Evolutionary conservation across 2,329 filamentous ascomycete genomes (phyloP).

Genomic region (Talaromyces amestolkiae): DNA sequence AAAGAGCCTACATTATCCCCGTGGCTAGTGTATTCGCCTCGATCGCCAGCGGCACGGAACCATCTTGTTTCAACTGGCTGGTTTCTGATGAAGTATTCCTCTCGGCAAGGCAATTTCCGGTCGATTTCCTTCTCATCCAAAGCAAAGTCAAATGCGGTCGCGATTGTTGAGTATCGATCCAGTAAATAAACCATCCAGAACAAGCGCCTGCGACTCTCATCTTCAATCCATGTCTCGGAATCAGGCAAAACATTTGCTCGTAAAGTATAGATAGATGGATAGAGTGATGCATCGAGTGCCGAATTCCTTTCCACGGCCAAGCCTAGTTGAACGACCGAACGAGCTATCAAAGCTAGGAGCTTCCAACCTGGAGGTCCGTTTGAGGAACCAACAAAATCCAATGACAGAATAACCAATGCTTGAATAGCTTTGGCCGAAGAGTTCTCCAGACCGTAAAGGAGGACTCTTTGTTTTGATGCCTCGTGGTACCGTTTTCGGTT

Average conservation of each 20-base stretch:
- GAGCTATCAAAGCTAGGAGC: slow-evolving; percentile 80
- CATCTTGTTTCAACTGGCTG: slow-evolving; percentile 79
- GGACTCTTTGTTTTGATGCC: slow-evolving; percentile 77
- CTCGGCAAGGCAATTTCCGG: slow-evolving; percentile 78
- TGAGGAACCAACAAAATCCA: slow-evolving; percentile 80
- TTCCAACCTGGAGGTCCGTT: slow-evolving; percentile 94
- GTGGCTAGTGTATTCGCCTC: slow-evolving; percentile 63
- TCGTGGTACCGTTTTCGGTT: slow-evolving; percentile 73
- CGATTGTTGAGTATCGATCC: slow-evolving; percentile 84
- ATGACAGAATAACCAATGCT: slow-evolving; percentile 78
- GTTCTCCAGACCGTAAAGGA: slow-evolving; percentile 84
- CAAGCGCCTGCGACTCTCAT: slow-evolving; percentile 76
- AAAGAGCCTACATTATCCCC: slow-evolving; percentile 84
- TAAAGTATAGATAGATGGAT: slow-evolving; percentile 84
- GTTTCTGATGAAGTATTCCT: slow-evolving; percentile 82
- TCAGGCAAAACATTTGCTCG: slow-evolving; percentile 82
- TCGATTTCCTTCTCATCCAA: slow-evolving; percentile 88
- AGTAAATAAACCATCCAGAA: slow-evolving; percentile 96
- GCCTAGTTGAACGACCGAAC: slow-evolving; percentile 83
- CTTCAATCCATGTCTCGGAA: slow-evolving; percentile 80
- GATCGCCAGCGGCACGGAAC: slow-evolving; percentile 60
- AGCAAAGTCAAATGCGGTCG: slow-evolving; percentile 88
- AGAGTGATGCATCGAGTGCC: slow-evolving; percentile 71
- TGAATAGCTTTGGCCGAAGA: slow-evolving; percentile 85
- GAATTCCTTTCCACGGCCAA: slow-evolving; percentile 80